A percentile compares a stretch with the other conserved stretches of the same genome.
These are phyloP conservation scores for Coemansia sp. DNA, from an alignment of 192 early-diverging fungal genomes.

Conservation along the genomic window DNA sequence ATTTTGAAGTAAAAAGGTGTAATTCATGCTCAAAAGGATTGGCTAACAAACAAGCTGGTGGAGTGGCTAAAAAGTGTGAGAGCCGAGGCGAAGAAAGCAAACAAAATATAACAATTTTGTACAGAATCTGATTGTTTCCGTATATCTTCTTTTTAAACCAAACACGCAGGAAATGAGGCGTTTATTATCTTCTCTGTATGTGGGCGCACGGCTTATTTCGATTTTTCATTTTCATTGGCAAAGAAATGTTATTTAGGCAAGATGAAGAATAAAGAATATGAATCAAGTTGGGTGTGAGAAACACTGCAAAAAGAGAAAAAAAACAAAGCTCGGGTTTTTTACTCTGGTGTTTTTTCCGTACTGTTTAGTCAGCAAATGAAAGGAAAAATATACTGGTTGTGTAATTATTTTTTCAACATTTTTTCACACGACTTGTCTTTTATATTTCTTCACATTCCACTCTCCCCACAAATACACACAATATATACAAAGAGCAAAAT, in stretches of 20 bases:
- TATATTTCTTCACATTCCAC: too few relatives aligned
- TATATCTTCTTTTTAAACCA: neutral
- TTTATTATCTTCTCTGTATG: neutral
- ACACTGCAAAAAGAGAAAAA: neutral
- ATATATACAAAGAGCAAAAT: too few relatives aligned
- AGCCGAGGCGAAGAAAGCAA: neutral
- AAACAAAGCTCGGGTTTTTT: neutral
- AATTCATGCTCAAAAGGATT: too few relatives aligned
- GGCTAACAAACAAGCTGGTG: too few relatives aligned
- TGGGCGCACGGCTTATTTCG: neutral
- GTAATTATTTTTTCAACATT: neutral
- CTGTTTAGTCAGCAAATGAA: conserved; percentile 1
- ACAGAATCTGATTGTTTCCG: neutral
- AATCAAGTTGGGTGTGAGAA: too few relatives aligned
- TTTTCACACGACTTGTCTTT: neutral
- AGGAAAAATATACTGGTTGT: neutral
- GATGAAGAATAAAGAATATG: neutral
- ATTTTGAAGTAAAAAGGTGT: too few relatives aligned
- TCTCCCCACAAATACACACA: too few relatives aligned
- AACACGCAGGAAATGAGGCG: neutral
- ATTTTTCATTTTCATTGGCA: neutral
- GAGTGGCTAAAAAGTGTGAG: neutral
- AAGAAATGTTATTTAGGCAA: neutral
- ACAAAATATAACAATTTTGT: neutral
- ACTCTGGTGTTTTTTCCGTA: neutral